These are phyloP conservation scores for Ambrosia trifida DNA, from an alignment of 129 eudicot genomes.

Conservation along the genomic window DNA sequence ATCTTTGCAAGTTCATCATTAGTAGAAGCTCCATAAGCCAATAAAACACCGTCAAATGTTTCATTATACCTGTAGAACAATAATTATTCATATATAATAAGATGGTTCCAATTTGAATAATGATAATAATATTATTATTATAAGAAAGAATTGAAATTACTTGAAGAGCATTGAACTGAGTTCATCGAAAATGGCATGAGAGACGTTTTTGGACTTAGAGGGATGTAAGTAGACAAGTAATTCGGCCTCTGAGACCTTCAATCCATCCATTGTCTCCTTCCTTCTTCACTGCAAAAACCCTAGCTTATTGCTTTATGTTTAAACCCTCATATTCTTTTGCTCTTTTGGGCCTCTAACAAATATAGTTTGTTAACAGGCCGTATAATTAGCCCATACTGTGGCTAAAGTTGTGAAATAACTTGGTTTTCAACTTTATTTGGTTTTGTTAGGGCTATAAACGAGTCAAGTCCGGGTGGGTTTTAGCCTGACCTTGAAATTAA, in stretches of 20 bases:
- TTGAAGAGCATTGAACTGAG: constrained; percentile 82
- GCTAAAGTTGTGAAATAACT: too few relatives aligned
- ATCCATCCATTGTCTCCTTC: constrained; percentile 64
- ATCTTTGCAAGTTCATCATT: constrained; percentile 51
- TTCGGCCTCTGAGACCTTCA: constrained; percentile 60
- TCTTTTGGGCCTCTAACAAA: not conserved
- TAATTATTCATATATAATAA: not conserved
- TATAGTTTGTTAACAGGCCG: not conserved
- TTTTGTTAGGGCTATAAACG: too few relatives aligned
- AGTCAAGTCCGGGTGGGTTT: too few relatives aligned
- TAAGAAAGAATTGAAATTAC: constrained; percentile 32
- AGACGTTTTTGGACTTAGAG: constrained; percentile 55
- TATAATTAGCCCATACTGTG: not conserved
- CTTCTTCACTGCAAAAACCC: constrained; percentile 8
- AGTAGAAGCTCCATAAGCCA: constrained; percentile 65
- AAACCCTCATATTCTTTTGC: not conserved
- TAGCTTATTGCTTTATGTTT: not conserved
- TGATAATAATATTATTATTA: not conserved
- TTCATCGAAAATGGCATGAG: constrained; percentile 57
- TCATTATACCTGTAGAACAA: constrained; percentile 63
- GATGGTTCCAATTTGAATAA: not conserved
- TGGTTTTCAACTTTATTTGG: too few relatives aligned
- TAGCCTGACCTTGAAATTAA: too few relatives aligned
- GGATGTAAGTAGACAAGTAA: constrained; percentile 76
- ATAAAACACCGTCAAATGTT: constrained; percentile 76